These are phyloP conservation scores for Talaromyces sp. DNA, from an alignment of 2,329 filamentous ascomycete species.

Conservation along the genomic window DNA sequence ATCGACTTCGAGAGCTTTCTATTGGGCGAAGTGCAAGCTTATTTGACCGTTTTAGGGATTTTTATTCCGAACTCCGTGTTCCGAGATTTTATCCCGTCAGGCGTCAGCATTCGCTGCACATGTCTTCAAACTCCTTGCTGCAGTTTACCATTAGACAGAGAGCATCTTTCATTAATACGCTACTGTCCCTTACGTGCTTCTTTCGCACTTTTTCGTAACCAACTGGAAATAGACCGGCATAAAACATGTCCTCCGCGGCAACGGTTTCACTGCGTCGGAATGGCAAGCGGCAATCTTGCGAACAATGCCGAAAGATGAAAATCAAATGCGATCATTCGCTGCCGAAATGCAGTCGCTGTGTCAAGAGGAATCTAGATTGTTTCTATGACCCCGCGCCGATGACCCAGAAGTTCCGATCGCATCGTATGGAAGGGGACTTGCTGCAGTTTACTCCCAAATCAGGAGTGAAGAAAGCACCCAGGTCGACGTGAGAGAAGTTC, in stretches of 20 bases:
- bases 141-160: neutral
- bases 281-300: slow-evolving; percentile 1
- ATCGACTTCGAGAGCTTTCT: too few relatives aligned
- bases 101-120: neutral
- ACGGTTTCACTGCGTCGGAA: neutral
- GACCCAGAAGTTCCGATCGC: neutral
- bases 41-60: neutral
- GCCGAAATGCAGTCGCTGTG: neutral
- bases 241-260: neutral
- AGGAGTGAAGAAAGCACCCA: neutral
- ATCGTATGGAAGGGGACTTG: neutral
- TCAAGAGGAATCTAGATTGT: neutral
- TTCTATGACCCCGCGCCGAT: neutral
- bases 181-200: neutral
- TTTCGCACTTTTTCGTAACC: neutral
- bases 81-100: neutral
- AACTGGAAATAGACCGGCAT: neutral
- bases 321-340: neutral
- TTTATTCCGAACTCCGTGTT: neutral
- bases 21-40: too few relatives aligned
- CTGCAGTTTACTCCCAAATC: neutral
- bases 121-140: neutral
- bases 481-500: neutral
- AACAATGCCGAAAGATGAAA: neutral
- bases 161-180: neutral